These are phyloP conservation scores for Spiromastix sp. DNA, from an alignment of 2,329 filamentous ascomycete species.

Conservation along the genomic window DNA sequence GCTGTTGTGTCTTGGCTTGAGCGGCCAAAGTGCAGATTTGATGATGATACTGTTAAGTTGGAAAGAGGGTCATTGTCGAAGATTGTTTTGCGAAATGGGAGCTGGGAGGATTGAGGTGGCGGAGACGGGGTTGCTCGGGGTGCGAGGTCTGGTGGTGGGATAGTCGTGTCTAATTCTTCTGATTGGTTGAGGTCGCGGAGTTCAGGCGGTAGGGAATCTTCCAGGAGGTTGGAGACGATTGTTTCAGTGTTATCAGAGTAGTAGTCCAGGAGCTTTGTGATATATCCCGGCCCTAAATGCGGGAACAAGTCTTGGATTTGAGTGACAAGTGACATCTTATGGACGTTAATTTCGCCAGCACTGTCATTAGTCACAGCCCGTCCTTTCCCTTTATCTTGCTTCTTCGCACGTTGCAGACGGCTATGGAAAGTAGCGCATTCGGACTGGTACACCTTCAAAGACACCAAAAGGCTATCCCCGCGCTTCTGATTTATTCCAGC, in stretches of 20 bases:
- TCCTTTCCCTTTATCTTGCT: conserved; percentile 32
- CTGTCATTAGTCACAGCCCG: conserved; percentile 19
- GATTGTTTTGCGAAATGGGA: conserved; percentile 57
- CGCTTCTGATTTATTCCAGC: conserved; percentile 26
- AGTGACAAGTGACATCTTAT: conserved; percentile 73
- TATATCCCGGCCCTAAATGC: conserved; percentile 70
- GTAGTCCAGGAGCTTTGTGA: conserved; percentile 67
- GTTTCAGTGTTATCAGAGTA: conserved; percentile 69
- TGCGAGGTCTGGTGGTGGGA: conserved; percentile 33
- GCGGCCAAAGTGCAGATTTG: conserved; percentile 71
- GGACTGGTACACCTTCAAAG: conserved; percentile 28
- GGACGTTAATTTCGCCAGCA: conserved; percentile 54
- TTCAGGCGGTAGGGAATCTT: conserved; percentile 61
- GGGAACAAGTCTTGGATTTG: conserved; percentile 94
- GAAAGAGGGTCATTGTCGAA: conserved; percentile 77
- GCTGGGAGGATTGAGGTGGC: conserved; percentile 21
- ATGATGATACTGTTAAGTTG: conserved; percentile 53
- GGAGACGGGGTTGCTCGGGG: conserved; percentile 42
- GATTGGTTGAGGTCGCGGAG: conserved; percentile 52
- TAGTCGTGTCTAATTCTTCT: conserved; percentile 7
- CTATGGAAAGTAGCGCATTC: conserved; percentile 29
- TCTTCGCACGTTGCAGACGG: conserved; percentile 30
- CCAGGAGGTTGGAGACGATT: conserved; percentile 70
- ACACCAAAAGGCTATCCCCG: conserved; percentile 29
- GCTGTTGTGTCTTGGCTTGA: conserved; percentile 50